phyloP scores from a whole-genome alignment of 805 yeast species.

The Naumovozyma baii region DNA sequence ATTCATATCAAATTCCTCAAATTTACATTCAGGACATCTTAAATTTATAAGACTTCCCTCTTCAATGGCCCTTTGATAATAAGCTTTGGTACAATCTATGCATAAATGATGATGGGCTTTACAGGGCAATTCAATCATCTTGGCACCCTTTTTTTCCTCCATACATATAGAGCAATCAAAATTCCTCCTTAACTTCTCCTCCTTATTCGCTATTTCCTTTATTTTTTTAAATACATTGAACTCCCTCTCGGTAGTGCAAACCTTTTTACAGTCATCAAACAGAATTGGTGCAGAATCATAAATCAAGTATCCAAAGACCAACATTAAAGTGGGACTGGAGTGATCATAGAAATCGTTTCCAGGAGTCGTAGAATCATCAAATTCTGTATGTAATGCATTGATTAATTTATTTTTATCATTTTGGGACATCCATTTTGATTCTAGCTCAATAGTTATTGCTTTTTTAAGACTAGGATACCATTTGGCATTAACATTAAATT shows the following conservation, averaged over 20 bases:
- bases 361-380: conserved; percentile 26
- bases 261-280: conserved; percentile 5
- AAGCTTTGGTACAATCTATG: conserved; percentile 35
- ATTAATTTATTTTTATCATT: conserved; percentile 11
- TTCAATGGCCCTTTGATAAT: conserved; percentile 34
- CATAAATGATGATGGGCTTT: conserved; percentile 38
- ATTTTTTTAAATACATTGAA: conserved; percentile 18
- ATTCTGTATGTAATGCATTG: conserved; percentile 21
- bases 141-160: conserved; percentile 37
- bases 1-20: conserved; percentile 13
- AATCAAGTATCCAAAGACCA: conserved; percentile 35
- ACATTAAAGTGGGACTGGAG: conserved; percentile 31
- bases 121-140: conserved; percentile 34
- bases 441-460: conserved; percentile 16
- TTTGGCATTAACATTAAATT: conserved; percentile 8
- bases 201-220: conserved; percentile 3
- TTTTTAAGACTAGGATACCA: conserved; percentile 16
- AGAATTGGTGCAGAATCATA: conserved; percentile 14
- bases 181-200: conserved; percentile 30
- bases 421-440: conserved; percentile 27
- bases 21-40: conserved; percentile 47
- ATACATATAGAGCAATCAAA: conserved; percentile 52
- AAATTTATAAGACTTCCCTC: conserved; percentile 42
- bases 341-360: conserved; percentile 13
- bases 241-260: conserved; percentile 11